Percentiles rank a stretch among this genome's conserved stretches.
Conservation (phyloP, 2,329 filamentous ascomycete genomes). For the Hypomyces perniciosus region DNA sequence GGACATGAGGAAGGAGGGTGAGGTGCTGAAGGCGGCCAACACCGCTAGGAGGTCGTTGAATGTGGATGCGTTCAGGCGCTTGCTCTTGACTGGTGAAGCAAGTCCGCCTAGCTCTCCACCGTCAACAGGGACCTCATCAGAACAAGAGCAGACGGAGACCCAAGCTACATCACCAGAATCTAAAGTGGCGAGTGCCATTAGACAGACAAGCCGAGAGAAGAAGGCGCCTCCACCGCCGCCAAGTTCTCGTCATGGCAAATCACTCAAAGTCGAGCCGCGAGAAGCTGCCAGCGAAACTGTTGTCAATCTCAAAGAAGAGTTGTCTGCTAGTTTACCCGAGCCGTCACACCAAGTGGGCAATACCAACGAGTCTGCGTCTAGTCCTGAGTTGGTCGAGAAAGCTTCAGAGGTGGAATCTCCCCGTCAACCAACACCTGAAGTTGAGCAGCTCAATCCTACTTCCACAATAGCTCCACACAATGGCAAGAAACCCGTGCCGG, state of each 20-base stretch:
- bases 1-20: constrained; percentile 26
- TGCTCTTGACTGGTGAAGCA: constrained; percentile 67
- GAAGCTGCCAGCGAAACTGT: constrained; percentile 9
- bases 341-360: constrained; percentile 7
- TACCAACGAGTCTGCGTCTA: background rate
- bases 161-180: background rate
- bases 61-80: constrained; percentile 69
- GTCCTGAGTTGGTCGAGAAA: background rate
- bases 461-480: constrained; percentile 27
- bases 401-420: background rate
- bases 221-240: constrained; percentile 66
- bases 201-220: constrained; percentile 35
- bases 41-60: constrained; percentile 50
- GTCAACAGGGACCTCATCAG: constrained; percentile 10
- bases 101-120: constrained; percentile 21
- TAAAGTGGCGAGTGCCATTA: background rate
- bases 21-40: constrained; percentile 27
- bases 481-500: constrained; percentile 40
- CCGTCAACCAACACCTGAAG: constrained; percentile 20
- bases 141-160: background rate
- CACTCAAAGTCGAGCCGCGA: constrained; percentile 44
- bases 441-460: constrained; percentile 16
- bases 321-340: background rate
- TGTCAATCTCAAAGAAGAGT: constrained; percentile 20
- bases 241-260: constrained; percentile 71